Conservation (phyloP, 176 grass and related monocot species). For the Oryza australiensis region DNA sequence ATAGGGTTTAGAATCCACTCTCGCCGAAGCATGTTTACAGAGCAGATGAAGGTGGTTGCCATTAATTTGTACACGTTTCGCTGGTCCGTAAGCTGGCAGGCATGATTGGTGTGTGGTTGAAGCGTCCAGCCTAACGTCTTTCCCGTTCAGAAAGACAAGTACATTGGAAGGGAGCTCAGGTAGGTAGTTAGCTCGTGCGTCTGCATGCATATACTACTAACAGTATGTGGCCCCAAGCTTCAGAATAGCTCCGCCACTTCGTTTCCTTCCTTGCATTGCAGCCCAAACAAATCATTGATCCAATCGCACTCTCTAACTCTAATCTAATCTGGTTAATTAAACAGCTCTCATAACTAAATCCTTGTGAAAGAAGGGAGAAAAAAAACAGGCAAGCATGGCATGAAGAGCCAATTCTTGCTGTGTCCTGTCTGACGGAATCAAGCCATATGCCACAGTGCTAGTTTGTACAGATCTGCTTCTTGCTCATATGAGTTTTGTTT, state of each 20-base stretch:
- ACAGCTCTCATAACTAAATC: background rate
- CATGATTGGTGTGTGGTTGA: conserved; percentile 22
- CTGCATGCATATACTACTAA: background rate
- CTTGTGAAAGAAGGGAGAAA: background rate
- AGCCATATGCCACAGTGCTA: background rate
- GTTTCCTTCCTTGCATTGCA: conserved; percentile 7
- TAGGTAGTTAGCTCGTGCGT: background rate
- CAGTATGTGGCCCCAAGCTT: background rate
- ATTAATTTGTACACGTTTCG: background rate
- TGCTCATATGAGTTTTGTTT: background rate
- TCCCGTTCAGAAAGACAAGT: conserved; percentile 1
- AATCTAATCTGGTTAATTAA: background rate
- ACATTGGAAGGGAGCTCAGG: conserved; percentile 19
- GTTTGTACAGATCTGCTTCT: background rate
- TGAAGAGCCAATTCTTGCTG: background rate
- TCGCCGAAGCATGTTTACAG: background rate
- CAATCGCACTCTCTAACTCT: no score
- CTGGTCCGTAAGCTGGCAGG: background rate
- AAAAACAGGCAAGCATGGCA: background rate
- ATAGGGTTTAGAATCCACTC: no score
- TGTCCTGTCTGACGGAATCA: background rate
- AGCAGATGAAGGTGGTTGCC: background rate
- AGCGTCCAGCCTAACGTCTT: background rate
- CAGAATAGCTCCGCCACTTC: background rate
- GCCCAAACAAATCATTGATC: background rate